Percentiles rank a stretch among this genome's conserved stretches.
Evolutionary conservation across 2,329 filamentous ascomycete genomes (phyloP).

Genomic region (Fusarium marasasianum): DNA sequence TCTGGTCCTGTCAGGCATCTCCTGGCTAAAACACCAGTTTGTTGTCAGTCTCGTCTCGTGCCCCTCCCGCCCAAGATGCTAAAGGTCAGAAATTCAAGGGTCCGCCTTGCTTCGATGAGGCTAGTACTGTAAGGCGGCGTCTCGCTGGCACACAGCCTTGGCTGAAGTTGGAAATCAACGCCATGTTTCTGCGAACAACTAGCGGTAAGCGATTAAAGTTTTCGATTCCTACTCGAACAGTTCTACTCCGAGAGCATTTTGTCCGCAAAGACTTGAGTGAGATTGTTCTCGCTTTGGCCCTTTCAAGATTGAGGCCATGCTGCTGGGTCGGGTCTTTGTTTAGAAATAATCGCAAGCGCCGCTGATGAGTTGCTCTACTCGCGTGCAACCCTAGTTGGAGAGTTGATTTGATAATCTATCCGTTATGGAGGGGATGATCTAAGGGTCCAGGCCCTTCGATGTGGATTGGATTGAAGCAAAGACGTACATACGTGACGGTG

Average conservation of each 20-base stretch:
- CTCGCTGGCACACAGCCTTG: constrained; percentile 32
- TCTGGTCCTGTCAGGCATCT: not conserved
- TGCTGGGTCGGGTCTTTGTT: not conserved
- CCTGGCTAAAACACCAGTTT: constrained; percentile 1
- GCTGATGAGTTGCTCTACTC: constrained; percentile 25
- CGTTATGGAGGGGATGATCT: constrained; percentile 37
- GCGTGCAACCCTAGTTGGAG: constrained; percentile 35
- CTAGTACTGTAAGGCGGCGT: constrained; percentile 18
- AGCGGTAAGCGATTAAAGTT: constrained; percentile 37
- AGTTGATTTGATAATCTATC: constrained; percentile 37
- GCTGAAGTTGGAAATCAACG: constrained; percentile 26
- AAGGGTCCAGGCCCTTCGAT: constrained; percentile 43
- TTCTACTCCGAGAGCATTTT: constrained; percentile 22
- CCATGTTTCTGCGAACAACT: constrained; percentile 35
- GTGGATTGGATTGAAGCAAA: constrained; percentile 27
- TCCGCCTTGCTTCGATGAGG: constrained; percentile 29
- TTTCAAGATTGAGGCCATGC: constrained; percentile 1
- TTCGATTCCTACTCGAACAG: constrained; percentile 8
- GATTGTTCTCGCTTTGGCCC: not conserved
- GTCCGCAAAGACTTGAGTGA: not conserved
- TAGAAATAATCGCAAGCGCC: constrained; percentile 7
- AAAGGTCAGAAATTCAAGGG: constrained; percentile 25
- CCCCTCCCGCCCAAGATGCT: constrained; percentile 25
- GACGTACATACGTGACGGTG: constrained; percentile 26
- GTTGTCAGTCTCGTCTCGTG: constrained; percentile 27